Evolutionary conservation across 352 stramenopile genomes (phyloP).

Genomic region (Peronospora destructor): DNA sequence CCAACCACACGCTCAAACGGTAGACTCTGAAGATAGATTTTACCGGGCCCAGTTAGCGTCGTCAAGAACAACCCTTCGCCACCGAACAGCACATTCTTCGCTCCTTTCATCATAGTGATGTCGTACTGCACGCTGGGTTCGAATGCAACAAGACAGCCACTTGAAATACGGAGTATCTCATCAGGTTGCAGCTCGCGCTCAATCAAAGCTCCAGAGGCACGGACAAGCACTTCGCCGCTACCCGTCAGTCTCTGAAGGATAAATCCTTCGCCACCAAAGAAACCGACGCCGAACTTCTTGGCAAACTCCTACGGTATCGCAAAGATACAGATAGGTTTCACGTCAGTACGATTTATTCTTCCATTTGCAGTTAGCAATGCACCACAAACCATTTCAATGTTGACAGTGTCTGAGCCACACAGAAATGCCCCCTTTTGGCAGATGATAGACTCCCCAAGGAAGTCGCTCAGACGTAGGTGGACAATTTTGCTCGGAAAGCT

Average conservation of each 20-base stretch:
- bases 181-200: conserved; percentile 77
- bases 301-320: conserved; percentile 68
- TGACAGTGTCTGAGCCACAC: conserved; percentile 85
- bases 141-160: conserved; percentile 89
- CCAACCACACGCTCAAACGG: conserved; percentile 89
- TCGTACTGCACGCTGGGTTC: conserved; percentile 83
- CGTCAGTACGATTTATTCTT: background rate
- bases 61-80: conserved; percentile 92
- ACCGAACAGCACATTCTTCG: conserved; percentile 93
- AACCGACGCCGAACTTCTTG: conserved; percentile 84
- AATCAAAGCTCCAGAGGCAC: conserved; percentile 86
- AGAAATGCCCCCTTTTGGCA: conserved; percentile 91
- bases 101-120: conserved; percentile 87
- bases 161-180: conserved; percentile 89
- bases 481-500: conserved; percentile 89
- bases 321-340: background rate
- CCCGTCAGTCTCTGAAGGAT: conserved; percentile 90
- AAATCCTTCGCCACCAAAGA: conserved; percentile 94
- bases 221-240: conserved; percentile 87
- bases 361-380: background rate
- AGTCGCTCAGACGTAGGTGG: conserved; percentile 82
- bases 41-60: conserved; percentile 86
- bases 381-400: conserved; percentile 83
- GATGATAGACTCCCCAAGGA: conserved; percentile 77
- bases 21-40: conserved; percentile 88